These are phyloP conservation scores for Penicillium olsonii DNA, from an alignment of 2,329 filamentous ascomycete genomes.

Conservation along the genomic window DNA sequence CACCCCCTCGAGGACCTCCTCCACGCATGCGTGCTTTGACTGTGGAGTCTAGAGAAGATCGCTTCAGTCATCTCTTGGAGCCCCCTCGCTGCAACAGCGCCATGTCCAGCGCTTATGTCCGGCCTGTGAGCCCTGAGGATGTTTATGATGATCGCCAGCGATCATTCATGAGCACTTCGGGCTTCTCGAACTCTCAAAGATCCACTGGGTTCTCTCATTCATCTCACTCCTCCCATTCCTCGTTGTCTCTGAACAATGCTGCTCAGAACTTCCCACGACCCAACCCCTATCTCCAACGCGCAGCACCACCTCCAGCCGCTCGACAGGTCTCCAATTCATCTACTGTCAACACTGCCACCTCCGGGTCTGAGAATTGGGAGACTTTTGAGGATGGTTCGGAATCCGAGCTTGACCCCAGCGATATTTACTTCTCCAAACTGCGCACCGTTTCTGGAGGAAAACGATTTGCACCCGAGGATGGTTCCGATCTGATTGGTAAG, in stretches of 20 bases:
- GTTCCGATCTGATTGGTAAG: slow-evolving; percentile 39
- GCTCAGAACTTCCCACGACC: slow-evolving; percentile 33
- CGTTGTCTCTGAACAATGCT: slow-evolving; percentile 37
- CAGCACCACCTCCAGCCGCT: slow-evolving; percentile 44
- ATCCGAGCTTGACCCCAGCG: slow-evolving; percentile 70
- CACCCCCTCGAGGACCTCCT: slow-evolving; percentile 64
- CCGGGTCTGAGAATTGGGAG: slow-evolving; percentile 96
- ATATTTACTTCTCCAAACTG: slow-evolving; percentile 78
- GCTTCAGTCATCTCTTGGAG: slow-evolving; percentile 34
- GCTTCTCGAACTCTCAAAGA: slow-evolving; percentile 39
- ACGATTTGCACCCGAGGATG: slow-evolving; percentile 52
- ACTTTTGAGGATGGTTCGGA: slow-evolving; percentile 87
- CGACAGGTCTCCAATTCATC: slow-evolving; percentile 76
- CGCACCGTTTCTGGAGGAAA: slow-evolving; percentile 66
- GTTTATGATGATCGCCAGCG: slow-evolving; percentile 72
- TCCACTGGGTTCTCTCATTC: slow-evolving; percentile 42
- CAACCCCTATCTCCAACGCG: slow-evolving; percentile 39
- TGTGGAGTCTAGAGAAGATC: slow-evolving; percentile 50
- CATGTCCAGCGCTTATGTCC: slow-evolving; percentile 53
- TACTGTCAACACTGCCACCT: slow-evolving; percentile 63
- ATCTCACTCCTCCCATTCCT: slow-evolving; percentile 45
- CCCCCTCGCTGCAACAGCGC: slow-evolving; percentile 56
- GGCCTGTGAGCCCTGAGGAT: slow-evolving; percentile 72
- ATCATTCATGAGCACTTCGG: slow-evolving; percentile 49
- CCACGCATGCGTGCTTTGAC: slow-evolving; percentile 90